phyloP scores from a whole-genome alignment of 352 stramenopile genomes.

The Globisporangium rhizosaccharum region DNA sequence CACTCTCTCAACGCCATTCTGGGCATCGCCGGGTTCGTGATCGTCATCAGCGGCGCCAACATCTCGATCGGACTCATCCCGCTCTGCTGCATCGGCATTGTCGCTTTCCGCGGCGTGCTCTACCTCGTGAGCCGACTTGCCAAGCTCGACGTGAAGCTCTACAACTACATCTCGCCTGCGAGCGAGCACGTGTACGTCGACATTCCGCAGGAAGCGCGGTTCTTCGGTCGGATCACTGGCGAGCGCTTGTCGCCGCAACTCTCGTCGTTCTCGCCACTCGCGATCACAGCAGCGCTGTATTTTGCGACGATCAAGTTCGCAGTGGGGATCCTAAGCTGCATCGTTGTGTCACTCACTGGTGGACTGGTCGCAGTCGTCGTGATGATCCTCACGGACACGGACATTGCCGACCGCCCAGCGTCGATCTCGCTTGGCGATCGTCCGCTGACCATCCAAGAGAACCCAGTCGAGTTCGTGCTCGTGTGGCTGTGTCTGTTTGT shows the following conservation, averaged over 20 bases:
- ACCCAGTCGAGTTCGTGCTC: slow-evolving; percentile 38
- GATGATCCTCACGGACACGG: slow-evolving; percentile 15
- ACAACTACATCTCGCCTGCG: slow-evolving; percentile 47
- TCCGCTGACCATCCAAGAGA: slow-evolving; percentile 23
- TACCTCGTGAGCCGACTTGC: slow-evolving; percentile 39
- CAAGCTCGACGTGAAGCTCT: slow-evolving; percentile 52
- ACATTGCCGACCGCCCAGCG: slow-evolving; percentile 12
- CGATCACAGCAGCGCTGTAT: slow-evolving; percentile 53
- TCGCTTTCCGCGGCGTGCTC: slow-evolving; percentile 52
- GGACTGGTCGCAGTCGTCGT: slow-evolving; percentile 23
- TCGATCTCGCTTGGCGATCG: not conserved
- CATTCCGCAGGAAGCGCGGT: slow-evolving; percentile 28
- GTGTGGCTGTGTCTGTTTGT: slow-evolving; percentile 39
- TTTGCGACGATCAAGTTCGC: slow-evolving; percentile 64
- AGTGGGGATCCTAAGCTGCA: slow-evolving; percentile 35
- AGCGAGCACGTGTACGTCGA: slow-evolving; percentile 42
- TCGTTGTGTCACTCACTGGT: slow-evolving; percentile 28
- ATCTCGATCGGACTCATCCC: slow-evolving; percentile 40
- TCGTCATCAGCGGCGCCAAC: slow-evolving; percentile 37
- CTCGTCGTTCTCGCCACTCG: slow-evolving; percentile 49
- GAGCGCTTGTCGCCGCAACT: slow-evolving; percentile 44
- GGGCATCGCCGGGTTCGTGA: slow-evolving; percentile 38
- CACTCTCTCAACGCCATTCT: slow-evolving; percentile 54
- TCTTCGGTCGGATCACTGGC: slow-evolving; percentile 25
- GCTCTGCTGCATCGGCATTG: slow-evolving; percentile 56